phyloP scores from a whole-genome alignment of 192 early-diverging fungal genomes.

The Entrophospora sp. region DNA sequence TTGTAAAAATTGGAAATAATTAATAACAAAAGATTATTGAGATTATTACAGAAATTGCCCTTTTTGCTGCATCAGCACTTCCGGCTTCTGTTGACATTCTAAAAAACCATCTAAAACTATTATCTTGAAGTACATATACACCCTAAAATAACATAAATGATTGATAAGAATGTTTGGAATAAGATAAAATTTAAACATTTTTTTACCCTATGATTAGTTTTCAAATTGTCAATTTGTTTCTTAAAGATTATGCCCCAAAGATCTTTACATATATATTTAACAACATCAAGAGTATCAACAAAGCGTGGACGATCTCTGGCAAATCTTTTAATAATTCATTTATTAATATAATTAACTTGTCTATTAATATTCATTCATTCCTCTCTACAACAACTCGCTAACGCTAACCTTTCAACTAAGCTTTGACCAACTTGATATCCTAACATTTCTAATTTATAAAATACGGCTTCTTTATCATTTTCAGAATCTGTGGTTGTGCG shows the following conservation, averaged over 20 bases:
- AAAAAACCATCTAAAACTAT: constrained; percentile 91
- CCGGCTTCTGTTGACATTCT: constrained; percentile 82
- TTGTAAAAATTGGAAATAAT: not conserved
- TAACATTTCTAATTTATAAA: constrained; percentile 82
- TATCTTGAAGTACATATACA: constrained; percentile 96
- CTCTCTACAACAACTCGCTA: not conserved
- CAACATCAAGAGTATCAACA: constrained; percentile 86
- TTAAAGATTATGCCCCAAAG: constrained; percentile 92
- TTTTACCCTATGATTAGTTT: constrained; percentile 91
- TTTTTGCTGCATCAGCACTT: constrained; percentile 64
- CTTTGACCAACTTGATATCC: constrained; percentile 86
- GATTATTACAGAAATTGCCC: constrained; percentile 62
- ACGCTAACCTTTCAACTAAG: constrained; percentile 67
- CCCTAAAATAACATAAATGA: too few relatives aligned
- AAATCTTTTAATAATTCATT: constrained; percentile 41
- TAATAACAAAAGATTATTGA: not conserved
- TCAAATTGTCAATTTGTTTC: constrained; percentile 97
- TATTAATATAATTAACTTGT: not conserved
- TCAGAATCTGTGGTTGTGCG: constrained; percentile 45
- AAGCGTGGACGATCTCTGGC: constrained; percentile 83
- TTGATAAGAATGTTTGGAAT: too few relatives aligned
- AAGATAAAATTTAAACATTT: not conserved
- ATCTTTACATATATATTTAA: constrained; percentile 99
- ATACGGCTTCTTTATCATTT: constrained; percentile 77
- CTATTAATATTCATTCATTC: not conserved